These are phyloP conservation scores for Chlamydomonas sphaeroides DNA, from an alignment of 139 green algal species.

Conservation along the genomic window DNA sequence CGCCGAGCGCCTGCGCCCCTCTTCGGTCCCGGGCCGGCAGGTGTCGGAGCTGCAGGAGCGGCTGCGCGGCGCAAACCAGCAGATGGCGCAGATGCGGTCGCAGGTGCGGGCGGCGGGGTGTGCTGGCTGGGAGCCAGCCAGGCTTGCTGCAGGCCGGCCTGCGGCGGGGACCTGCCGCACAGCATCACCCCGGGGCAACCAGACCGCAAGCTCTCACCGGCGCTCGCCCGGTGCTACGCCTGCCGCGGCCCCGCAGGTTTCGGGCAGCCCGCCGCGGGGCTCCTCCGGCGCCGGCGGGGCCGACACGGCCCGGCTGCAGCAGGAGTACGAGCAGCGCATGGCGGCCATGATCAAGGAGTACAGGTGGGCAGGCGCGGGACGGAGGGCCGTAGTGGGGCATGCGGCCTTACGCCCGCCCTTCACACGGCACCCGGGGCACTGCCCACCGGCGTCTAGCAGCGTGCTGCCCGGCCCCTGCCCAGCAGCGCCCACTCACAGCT, in stretches of 20 bases:
- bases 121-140: too few species aligned
- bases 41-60: conserved; percentile 31
- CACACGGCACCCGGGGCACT: too few species aligned
- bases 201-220: too few species aligned
- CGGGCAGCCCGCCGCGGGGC: neutral
- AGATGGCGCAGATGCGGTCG: neutral
- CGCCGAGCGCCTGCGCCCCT: neutral
- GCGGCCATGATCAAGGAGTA: conserved; percentile 13
- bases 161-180: too few species aligned
- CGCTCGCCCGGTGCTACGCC: too few species aligned
- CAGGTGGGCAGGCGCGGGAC: neutral
- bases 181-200: too few species aligned
- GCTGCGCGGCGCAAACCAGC: neutral
- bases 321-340: conserved; percentile 32
- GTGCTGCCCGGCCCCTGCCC: too few species aligned
- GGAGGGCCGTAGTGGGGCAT: neutral
- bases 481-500: too few species aligned
- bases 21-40: too few species aligned
- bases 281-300: neutral
- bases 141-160: too few species aligned
- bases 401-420: neutral
- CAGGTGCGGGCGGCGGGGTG: too few species aligned
- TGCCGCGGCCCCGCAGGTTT: too few species aligned
- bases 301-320: neutral
- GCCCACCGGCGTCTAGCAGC: neutral